These are phyloP conservation scores for Tolypocladium endophyticum DNA, from an alignment of 2,329 filamentous ascomycete genomes.

Conservation along the genomic window DNA sequence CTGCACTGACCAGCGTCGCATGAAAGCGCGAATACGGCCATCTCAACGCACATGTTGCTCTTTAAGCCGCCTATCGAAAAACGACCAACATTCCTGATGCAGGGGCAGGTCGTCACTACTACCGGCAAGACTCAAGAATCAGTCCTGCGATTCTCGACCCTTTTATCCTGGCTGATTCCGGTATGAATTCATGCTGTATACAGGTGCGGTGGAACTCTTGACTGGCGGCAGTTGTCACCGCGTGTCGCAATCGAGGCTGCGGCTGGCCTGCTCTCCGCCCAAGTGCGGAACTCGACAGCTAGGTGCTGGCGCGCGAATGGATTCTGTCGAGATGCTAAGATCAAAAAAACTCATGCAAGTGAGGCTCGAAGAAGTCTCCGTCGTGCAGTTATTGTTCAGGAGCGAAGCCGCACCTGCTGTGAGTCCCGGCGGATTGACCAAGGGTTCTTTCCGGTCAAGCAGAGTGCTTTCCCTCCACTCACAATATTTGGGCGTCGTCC, in stretches of 20 bases:
- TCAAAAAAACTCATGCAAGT: no score
- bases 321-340: no score
- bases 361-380: neutral
- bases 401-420: neutral
- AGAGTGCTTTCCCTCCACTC: neutral
- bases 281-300: neutral
- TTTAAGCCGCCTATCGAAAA: neutral
- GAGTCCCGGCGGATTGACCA: neutral
- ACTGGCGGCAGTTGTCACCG: neutral
- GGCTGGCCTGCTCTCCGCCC: neutral
- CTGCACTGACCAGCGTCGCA: neutral
- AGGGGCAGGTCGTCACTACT: neutral
- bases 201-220: neutral
- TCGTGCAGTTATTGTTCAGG: neutral
- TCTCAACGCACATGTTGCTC: neutral
- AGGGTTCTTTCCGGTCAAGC: neutral
- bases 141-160: neutral
- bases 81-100: neutral
- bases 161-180: neutral
- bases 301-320: neutral
- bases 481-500: neutral
- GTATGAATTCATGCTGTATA: neutral
- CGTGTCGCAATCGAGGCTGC: neutral
- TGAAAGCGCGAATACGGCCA: neutral
- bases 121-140: neutral